These are phyloP conservation scores for Raphanus raphanistrum DNA, from an alignment of 345 rosid species.

Conservation along the genomic window DNA sequence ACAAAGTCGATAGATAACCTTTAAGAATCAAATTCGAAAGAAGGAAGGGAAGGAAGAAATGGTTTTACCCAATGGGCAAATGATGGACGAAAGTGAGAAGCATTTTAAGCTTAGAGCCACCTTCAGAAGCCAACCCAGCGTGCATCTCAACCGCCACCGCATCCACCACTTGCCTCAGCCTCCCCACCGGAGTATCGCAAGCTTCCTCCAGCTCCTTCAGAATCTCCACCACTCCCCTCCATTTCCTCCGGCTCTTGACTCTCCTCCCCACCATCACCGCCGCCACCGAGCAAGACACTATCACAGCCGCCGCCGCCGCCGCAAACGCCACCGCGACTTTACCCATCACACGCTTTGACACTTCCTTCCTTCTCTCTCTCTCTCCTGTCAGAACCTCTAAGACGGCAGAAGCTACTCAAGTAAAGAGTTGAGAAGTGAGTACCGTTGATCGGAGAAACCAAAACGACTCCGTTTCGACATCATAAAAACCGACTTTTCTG, in stretches of 20 bases:
- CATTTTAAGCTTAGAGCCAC: constrained; percentile 98
- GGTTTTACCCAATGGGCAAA: constrained; percentile 49
- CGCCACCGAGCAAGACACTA: constrained; percentile 75
- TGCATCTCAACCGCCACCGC: constrained; percentile 99
- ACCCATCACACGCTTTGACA: constrained; percentile 50
- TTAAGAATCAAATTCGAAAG: background rate
- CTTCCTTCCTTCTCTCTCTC: background rate
- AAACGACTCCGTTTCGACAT: constrained; percentile 17
- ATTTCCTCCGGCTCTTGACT: constrained; percentile 66
- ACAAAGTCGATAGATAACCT: background rate
- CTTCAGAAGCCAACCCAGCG: constrained; percentile 97
- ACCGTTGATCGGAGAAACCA: background rate
- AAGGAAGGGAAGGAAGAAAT: background rate
- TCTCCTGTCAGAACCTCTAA: background rate
- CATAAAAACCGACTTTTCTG: background rate
- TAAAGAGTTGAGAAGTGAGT: background rate
- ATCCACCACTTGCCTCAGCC: constrained; percentile 79
- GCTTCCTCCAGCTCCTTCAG: constrained; percentile 75
- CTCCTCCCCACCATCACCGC: constrained; percentile 76
- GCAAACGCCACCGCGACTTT: constrained; percentile 59
- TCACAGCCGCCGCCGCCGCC: constrained; percentile 63
- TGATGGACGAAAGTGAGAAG: constrained; percentile 75
- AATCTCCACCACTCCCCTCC: constrained; percentile 69
- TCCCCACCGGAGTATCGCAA: constrained; percentile 69
- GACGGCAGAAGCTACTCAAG: background rate